A percentile compares a stretch with the other conserved stretches of the same genome.
Conservation (phyloP, 345 rosid genomes). For the Odontarrhena argentea region DNA sequence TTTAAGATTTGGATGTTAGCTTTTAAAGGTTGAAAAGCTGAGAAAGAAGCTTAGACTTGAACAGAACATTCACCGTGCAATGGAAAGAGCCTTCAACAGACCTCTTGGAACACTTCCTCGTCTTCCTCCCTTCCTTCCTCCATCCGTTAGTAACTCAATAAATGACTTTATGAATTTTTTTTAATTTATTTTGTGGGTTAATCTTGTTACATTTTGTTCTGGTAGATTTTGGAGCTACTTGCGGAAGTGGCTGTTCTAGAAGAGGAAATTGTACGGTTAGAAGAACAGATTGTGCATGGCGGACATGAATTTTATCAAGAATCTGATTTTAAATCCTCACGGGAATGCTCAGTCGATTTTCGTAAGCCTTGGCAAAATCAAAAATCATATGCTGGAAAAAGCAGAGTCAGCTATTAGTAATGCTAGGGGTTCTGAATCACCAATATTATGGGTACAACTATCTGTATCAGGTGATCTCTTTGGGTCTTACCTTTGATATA, state of each 20-base stretch:
- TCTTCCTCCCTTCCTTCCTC: constrained; percentile 87
- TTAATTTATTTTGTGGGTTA: too few species aligned
- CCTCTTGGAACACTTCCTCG: constrained; percentile 96
- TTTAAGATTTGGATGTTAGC: background rate
- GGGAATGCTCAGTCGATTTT: constrained; percentile 40
- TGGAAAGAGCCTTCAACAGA: constrained; percentile 83
- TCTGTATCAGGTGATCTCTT: constrained; percentile 47
- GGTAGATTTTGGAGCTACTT: constrained; percentile 78
- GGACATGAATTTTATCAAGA: constrained; percentile 78
- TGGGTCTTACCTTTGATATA: background rate
- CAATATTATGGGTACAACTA: constrained; percentile 30
- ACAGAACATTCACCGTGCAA: constrained; percentile 83
- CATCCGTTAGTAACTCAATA: constrained; percentile 61
- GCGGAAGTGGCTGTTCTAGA: constrained; percentile 97
- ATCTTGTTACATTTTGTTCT: background rate
- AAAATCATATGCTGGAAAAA: constrained; percentile 41
- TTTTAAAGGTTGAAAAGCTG: constrained; percentile 72
- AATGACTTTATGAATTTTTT: too few species aligned
- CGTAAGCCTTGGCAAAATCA: constrained; percentile 31
- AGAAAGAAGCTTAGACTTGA: constrained; percentile 80
- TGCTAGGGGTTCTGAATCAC: constrained; percentile 32
- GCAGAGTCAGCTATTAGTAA: constrained; percentile 34
- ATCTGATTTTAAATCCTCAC: constrained; percentile 61
- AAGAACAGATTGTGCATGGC: constrained; percentile 73
- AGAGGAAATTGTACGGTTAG: constrained; percentile 85